Base-by-base conservation (phyloP, 2,329 filamentous ascomycete species). In the Colletotrichum tabaci region DNA sequence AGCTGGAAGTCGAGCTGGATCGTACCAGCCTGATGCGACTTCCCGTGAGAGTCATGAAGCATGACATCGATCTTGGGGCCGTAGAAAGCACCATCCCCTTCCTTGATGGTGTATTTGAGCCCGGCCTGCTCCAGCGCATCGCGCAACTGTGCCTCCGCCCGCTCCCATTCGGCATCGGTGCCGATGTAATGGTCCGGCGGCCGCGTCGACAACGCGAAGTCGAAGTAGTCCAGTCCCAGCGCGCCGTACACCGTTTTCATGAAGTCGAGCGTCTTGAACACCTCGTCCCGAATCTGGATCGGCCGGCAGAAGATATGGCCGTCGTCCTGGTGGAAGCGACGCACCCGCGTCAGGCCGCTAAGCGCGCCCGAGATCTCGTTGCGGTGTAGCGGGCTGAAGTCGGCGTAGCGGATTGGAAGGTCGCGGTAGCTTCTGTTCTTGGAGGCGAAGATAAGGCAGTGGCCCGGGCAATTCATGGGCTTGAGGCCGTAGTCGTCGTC, bases 21-120 rank as follows among this genome's bases (percentile, higher is more conserved):
- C 0, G 94, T 97, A 3, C 94, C 95, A 3, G 95, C 94, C 79
- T 97, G 94, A 78, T 97, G 94, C 77, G 95, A 93, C 78, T 96
- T 97, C 9, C 93, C 94, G 77, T 94, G 89, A 1, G 92, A 91
- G 78, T 97, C 94, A 72, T 88, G 90, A 56, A 97, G 82, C 49
- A 97, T 90, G 55, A 97, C 93, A 78, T 97, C 94, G 74, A 97
- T 97, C 83, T 97, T 97, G 42, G 95, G 94, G 0, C 95, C 94
- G 77, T 97, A 97, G 78, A 97, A 97, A 4, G 94, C 94, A 16
- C 95, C 94, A 72, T 97, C 94, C 13, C 94, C 94, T 76, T 92
- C 88, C 74, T 95, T 96, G 68, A 96, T 75, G 2, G 87, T 88
- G 93, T 94, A 97, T 46, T 88, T 83, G 76, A 90, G 88, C 12